Evolutionary conservation across 2,329 filamentous ascomycete species (phyloP), one percentile per base, ranked within the genome.

Genomic region (Bipolaris victoriae): DNA sequence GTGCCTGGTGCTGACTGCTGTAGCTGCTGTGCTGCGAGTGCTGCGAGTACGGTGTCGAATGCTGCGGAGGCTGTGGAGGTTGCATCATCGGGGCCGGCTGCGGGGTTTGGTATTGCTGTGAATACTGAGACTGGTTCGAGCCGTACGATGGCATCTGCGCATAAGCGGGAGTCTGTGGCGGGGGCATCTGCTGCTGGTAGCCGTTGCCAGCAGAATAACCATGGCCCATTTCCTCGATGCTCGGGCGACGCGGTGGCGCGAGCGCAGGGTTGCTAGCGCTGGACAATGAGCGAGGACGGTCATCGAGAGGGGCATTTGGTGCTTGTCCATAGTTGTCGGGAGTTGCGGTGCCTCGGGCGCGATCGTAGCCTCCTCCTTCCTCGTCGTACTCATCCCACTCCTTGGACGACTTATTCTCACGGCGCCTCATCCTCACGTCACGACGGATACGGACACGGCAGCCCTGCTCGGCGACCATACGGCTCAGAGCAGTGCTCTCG

Each of bases 381-480:
- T 84, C 83, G 11, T 86, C 83, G 58, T 85, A 88, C 18, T 70
- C 84, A n/a, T 91, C 87, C 71, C 88, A 89, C 20, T 90, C 86
- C 64, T 86, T 85, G 47, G 80, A 80, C 10, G 82, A 79, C 78
- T 94, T 93, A 60, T 84, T 84, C 58, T 92, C 90, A 36, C 92
- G 88, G 71, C 91, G 89, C 77, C 92, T 88, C 90, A 97, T 96
- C 56, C 92, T 88, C 6, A 96, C 91, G 78, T 98, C 95, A 62
- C 95, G 90, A 55, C 95, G 87, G 70, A 99, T 99, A 44, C 95
- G 90, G 26, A 99, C 95, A 65, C 94, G 91, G 77, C 95, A 98
- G 57, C 95, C 95, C 78, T 99, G 95, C 77, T 99, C 94, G 16
- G 94, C 93, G 41, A 99, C 92, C 35, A 91, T 90, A 61, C 93